Base-by-base conservation (phyloP, 73 alveolate species). In the Paramecium tetraurelia region DNA sequence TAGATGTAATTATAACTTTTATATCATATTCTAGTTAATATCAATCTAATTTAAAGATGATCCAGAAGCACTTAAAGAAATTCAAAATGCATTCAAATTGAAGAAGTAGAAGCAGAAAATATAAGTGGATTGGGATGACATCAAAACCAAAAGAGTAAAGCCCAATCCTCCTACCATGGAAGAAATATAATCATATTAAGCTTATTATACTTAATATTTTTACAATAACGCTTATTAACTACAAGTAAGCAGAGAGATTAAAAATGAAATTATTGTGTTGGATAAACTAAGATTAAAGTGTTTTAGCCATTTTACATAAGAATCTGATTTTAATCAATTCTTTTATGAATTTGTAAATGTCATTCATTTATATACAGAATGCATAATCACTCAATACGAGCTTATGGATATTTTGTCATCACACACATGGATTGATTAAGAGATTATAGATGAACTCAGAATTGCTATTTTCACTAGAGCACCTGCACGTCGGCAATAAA, bases 21-120 rank as follows among this genome's bases (percentile, higher is more conserved):
- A 80, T 35, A 72, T 36, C 69, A 53, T 53, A 53, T 53, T 53
- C 48, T 80, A 80, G 90, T 43, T 80, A 22, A 31, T 80, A 33
- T 44, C 16, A 48, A 44, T 80, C 43, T 80, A 80, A 80, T 80
- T 80, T 80, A 40, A 41, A 41, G 90, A 80, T 48, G 46, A 31
- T 43, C 90, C 71, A 12, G 90, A 80, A 80, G 90, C 75, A 24
- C 40, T 80, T 22, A 80, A 80, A 21, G 90, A 80, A 20, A 80
- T 80, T 11, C 31, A 41, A 14, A 31, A n/a, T 44, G 46, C 57
- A 4, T 80, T 80, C 53, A 80, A 72, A 40, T 5, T 72, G 63
- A 72, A 80, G 18, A 44, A 80, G 24, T 38, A 75, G 27, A 75
- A 12, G 24, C n/a, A 35, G 20, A 75, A 38, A 41, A 36, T 75